Evolutionary conservation across 495 filamentous ascomycete genomes (phyloP).

Genomic region (Penicillium waksmanii): DNA sequence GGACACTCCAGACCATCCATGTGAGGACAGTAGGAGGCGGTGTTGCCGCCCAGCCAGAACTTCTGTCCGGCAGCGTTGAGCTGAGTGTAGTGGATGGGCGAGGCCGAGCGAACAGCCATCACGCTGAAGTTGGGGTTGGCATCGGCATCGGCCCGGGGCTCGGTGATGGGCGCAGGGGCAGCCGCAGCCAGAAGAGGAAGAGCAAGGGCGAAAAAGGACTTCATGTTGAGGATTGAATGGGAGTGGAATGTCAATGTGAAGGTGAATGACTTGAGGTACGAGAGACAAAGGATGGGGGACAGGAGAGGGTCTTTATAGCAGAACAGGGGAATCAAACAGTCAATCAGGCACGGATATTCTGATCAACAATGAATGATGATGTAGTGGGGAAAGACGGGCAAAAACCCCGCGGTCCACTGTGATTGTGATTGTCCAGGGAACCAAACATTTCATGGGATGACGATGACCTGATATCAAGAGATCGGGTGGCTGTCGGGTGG

Average conservation of each 20-base stretch:
- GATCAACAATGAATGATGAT: conserved; percentile 1
- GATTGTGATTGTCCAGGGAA: neutral
- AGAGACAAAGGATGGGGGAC: too few relatives aligned
- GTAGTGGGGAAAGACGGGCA: neutral
- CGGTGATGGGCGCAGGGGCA: conserved; percentile 17
- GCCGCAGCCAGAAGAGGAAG: conserved; percentile 38
- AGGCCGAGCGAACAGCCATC: conserved; percentile 44
- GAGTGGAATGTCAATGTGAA: neutral
- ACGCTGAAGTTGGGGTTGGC: conserved; percentile 36
- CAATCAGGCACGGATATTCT: neutral
- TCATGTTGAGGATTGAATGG: conserved; percentile 21
- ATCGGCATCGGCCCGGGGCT: neutral
- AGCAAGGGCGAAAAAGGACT: conserved; percentile 31
- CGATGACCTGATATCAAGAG: neutral
- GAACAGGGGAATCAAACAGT: neutral
- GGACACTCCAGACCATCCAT: conserved; percentile 36
- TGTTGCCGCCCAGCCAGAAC: conserved; percentile 47
- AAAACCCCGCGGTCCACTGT: neutral
- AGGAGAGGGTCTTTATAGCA: too few relatives aligned
- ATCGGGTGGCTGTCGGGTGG: too few relatives aligned
- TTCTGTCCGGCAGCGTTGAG: conserved; percentile 44
- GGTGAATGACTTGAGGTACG: neutral
- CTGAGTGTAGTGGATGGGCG: conserved; percentile 44
- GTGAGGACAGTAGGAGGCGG: conserved; percentile 45
- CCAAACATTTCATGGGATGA: neutral